phyloP scores from a whole-genome alignment of 2,329 filamentous ascomycete species.

The Apiospora sp. region DNA sequence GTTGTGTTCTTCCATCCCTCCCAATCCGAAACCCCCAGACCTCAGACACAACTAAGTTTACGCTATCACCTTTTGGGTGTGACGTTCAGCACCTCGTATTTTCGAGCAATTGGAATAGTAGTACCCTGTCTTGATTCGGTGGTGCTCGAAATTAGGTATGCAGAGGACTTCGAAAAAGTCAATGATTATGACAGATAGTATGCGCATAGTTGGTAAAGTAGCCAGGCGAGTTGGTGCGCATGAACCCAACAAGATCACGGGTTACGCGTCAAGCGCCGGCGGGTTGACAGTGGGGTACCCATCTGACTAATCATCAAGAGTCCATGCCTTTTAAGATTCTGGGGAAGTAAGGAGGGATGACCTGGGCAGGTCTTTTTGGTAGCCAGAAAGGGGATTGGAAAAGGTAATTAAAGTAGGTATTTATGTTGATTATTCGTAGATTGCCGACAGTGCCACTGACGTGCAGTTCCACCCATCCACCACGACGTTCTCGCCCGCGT shows the following conservation, averaged over 20 bases:
- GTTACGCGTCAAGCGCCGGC: slow-evolving; percentile 20
- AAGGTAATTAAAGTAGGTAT: background rate
- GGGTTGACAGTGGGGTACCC: slow-evolving; percentile 12
- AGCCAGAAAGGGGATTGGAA: background rate
- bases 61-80: background rate
- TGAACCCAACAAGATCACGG: slow-evolving; percentile 1
- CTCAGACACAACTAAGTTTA: background rate
- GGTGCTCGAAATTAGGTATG: background rate
- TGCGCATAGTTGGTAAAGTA: background rate
- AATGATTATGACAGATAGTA: background rate
- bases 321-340: background rate
- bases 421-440: slow-evolving; percentile 29
- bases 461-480: slow-evolving; percentile 40
- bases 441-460: slow-evolving; percentile 31
- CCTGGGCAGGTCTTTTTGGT: background rate
- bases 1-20: slow-evolving; percentile 54
- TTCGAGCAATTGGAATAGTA: background rate
- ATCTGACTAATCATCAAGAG: slow-evolving; percentile 17
- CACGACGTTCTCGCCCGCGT: slow-evolving; percentile 36
- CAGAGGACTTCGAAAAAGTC: background rate
- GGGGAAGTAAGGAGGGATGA: background rate
- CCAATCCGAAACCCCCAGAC: background rate
- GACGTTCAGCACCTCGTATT: background rate
- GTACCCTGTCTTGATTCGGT: background rate
- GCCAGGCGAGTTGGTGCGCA: background rate